Conservation (phyloP, 768 basidiomycete species). For the Chlorophyllum brunneum region DNA sequence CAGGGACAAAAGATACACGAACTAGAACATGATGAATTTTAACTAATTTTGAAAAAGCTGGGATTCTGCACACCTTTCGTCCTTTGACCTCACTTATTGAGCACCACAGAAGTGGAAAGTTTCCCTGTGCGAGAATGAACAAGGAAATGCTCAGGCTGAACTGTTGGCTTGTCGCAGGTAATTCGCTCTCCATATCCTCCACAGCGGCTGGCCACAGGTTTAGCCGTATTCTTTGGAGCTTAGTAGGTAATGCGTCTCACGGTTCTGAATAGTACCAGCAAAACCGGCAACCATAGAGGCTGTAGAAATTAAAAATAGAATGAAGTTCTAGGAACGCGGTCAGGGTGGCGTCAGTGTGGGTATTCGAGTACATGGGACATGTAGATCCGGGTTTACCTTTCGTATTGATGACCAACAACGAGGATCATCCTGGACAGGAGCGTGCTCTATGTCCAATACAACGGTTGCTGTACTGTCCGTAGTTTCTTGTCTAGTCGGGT, state of each 20-base stretch:
- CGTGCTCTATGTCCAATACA: conserved; percentile 46
- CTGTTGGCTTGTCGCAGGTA: conserved; percentile 56
- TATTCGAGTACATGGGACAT: background rate
- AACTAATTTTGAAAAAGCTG: too few species aligned
- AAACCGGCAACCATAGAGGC: conserved; percentile 59
- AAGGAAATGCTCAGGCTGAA: conserved; percentile 67
- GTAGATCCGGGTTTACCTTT: conserved; percentile 38
- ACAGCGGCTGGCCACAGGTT: conserved; percentile 49
- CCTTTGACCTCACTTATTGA: conserved; percentile 73
- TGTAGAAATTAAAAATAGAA: conserved; percentile 42
- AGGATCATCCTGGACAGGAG: conserved; percentile 57
- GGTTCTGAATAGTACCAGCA: conserved; percentile 60
- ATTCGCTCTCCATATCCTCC: conserved; percentile 49
- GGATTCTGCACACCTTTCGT: conserved; percentile 46
- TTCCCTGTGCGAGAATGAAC: conserved; percentile 74
- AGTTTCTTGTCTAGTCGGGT: background rate
- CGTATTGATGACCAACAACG: conserved; percentile 51
- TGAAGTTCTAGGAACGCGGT: conserved; percentile 31
- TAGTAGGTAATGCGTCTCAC: conserved; percentile 28
- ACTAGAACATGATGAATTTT: conserved; percentile 19
- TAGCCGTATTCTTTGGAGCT: background rate
- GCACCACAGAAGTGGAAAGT: conserved; percentile 64
- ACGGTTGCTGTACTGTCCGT: background rate
- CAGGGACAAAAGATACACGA: conserved; percentile 52
- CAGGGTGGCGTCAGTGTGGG: background rate